Base-by-base conservation (phyloP, 768 basidiomycete genomes). In the Xerocomellus dryophilus region DNA sequence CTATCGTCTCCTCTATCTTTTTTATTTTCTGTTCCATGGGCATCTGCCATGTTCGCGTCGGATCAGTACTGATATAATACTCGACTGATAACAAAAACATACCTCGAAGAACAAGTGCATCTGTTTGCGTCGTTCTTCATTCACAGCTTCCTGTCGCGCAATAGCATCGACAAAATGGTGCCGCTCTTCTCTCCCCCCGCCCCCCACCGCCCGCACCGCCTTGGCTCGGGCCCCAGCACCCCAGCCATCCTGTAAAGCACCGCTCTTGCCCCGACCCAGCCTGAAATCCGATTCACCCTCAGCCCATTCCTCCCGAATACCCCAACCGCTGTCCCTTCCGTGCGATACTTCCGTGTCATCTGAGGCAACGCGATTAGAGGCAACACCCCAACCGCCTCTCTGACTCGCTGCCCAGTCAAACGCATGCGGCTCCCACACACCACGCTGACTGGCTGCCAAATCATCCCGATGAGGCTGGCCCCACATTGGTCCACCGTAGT, bases 51-150 rank as follows among this genome's bases (percentile, higher is more conserved):
- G 34, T 29, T 36, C 4, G 11, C 48, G 20, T 36, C 25, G 12
- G 9, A 17, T 56, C 10, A 61, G 53, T 21, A 5, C n/a, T n/a
- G n/a, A n/a, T n/a, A n/a, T n/a, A 17, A 18, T 29, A 15, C 17
- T 18, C n/a, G n/a, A 40, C 18, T 23, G 36, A 41, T 5, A n/a
- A 10, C 15, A 17, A 20, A 1, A 5, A 25, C 76, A 17, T 59
- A 80, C 83, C 68, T 79, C 70, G 47, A 73, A 79, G 58, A 84
- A 84, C 20, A 53, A 29, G 60, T 82, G 75, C 81, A 85, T 81
- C 48, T 71, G 59, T 47, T 58, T 65, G 45, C 68, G 77, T 21
- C 75, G 73, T 32, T 72, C 71, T 15, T 72, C 71, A 52, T 72
- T 66, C 10, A 67, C 75, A 2, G 71, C 71, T 47, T 73, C 64